Base-by-base conservation (phyloP, 805 yeast species). In the Saturnispora ahearnii region DNA sequence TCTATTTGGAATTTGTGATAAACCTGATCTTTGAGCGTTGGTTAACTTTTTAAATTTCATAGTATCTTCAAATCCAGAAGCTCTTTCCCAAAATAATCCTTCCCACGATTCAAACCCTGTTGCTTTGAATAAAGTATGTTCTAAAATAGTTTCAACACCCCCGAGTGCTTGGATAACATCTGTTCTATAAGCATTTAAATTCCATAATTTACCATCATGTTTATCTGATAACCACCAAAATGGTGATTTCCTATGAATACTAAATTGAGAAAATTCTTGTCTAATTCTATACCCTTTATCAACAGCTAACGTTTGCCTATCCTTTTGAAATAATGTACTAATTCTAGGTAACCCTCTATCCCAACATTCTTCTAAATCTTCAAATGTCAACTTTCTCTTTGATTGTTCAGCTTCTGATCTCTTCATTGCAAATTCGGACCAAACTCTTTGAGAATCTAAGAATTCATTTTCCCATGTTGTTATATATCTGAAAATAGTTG, bases 101-200 rank as follows among this genome's bases (percentile, higher is more conserved):
- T 93, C 99, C 99, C 99, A 93, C 8, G 95, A 86, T 57, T 86
- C 95, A 62, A 93, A 93, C 0, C 99, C 99, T 1, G 99, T 93
- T 11, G 95, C 99, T 62, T 86, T 88, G 72, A 93, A 93, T 43
- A 93, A 67, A 0, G 98, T 89, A 59, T 93, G 99, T 60, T 91
- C 98, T 53, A 93, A 66, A 62, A 93, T 93, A 0, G 98, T 88
- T 60, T 91, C 97, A 51, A 93, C 86, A 46, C 99, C 99, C 44
- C 99, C 99, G 3, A 93, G 73, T 0, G 98, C 96, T 66, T 93
- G 97, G 42, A 93, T 90, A 2, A 93, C 96, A 67, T 93, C 99
- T 0, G 96, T 83, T 58, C 99, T 74, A 63, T 93, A 93, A 0
- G 96, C 83, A 59, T 86, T 87, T 57, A 93, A 70, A 61, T 90